Base-by-base conservation (phyloP, 305 asterid species). In the Rubia peregrina region DNA sequence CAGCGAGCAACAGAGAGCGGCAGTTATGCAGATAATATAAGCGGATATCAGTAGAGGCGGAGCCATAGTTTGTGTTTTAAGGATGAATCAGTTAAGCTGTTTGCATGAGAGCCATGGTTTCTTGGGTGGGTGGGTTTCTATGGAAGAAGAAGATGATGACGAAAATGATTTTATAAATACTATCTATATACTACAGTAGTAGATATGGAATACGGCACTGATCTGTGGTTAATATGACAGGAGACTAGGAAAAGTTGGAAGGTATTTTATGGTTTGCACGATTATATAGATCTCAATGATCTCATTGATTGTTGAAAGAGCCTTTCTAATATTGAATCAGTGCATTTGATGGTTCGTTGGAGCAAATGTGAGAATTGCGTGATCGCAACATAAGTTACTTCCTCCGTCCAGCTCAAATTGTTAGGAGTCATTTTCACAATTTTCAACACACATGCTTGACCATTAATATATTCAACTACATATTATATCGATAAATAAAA, bases 241-340 rank as follows among this genome's bases (percentile, higher is more conserved):
- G 41, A n/a, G 48, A 8, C 14, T 36, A 62, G 67, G 4, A 48
- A 48, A 48, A 48, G 61, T 2, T 49, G 2, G 30, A 14, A 36
- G 51, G 4, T 68, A n/a, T 53, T 53, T 68, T 68, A 61, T 51
- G 51, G 72, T 68, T 62, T 51, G 49, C 51, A 53, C 41, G 71
- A 68, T 36, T 11, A 68, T 40, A 44, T 17, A 14, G 19, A 30
- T 46, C n/a, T 24, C n/a, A 68, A n/a, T n/a, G 11, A 43, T 65
- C 9, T 10, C 5, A 44, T 44, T 8, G 13, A 12, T 7, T 1
- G 13, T 7, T 44, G 49, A 44, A 5, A 3, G 49, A 44, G 12
- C 13, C 49, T 33, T 33, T 33, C 38, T 33, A 1, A 33, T 33
- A 4, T 33, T 4, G 38, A 33, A 33, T 33, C 38, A 4, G 38